Base-by-base conservation (phyloP, 2,329 filamentous ascomycete species). In the Ophiocordyceps australis region DNA sequence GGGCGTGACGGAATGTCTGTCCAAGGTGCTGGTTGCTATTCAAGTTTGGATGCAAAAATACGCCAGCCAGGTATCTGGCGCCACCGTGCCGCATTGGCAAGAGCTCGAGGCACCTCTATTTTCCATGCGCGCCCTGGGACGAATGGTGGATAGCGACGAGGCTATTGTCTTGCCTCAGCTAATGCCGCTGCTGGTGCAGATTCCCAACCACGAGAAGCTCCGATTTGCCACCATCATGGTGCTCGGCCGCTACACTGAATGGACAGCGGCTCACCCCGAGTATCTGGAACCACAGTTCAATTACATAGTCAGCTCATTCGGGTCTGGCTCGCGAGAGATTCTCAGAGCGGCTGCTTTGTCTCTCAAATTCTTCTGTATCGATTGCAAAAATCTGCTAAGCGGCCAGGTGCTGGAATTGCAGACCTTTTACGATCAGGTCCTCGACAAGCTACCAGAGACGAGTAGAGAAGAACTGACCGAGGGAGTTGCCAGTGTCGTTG, bases 141-240 rank as follows among this genome's bases (percentile, higher is more conserved):
- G 85, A 30, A 93, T 95, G 82, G 86, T 98, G 9, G 77, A 86
- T 28, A 74, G 74, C 30, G 78, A 92, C 25, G 89, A 98, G 50
- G 75, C 64, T 36, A 73, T 81, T 20, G 80, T 98, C 39, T 62
- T 98, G 21, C 80, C 83, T 4, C 80, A 86, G 43, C 72, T 98
- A 11, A 93, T 98, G 55, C 85, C 85, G 12, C 62, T 98, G 29
- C 72, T 98, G 34, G 82, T 93, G 9, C 80, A 91, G 44, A 92
- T 98, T 32, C 89, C 89, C 0, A 75, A 80, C 42, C 89, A 98
- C 41, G 82, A 95, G 52, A 98, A 95, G 57, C 67, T 98, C n/a
- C 81, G 85, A 7, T 98, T 98, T 52, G 86, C 92, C 34, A 86
- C 86, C 5, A 93, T 95, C 42, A 94, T 98, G 83, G 85, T 91